Base-by-base conservation (phyloP, 2,329 filamentous ascomycete genomes). In the Verticillium tricorpus region DNA sequence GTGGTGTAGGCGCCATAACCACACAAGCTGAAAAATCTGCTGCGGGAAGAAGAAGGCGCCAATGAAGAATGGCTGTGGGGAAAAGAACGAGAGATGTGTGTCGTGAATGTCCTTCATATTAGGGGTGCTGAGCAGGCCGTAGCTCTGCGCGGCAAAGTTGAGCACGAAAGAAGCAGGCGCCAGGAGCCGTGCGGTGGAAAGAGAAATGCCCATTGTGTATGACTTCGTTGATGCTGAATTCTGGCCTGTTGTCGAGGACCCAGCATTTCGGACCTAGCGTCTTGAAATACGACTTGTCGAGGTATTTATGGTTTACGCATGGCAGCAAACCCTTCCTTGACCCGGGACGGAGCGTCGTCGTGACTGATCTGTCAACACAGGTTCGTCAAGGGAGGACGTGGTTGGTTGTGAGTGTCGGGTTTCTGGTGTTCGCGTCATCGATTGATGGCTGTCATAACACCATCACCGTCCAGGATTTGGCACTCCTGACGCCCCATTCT, bases 61-160 rank as follows among this genome's bases (percentile, higher is more conserved):
- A 63, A 87, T 85, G 72, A 85, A 85, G 67, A 77, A 83, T 1
- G 84, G 83, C 62, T 86, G 81, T 0, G 84, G 84, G 1, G 77
- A 81, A 74, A 83, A 87, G 68, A 85, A 86, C 1, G 82, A 84
- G 6, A 85, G 73, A 68, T 87, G 85, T 35, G 72, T 72, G 67
- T 86, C 80, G 69, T 87, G 83, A 35, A 86, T 76, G 58, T 85
- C 80, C 65, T 85, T 81, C 85, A 87, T 87, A 64, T 82, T 85
- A 0, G 84, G 84, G 0, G 70, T 75, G 39, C 79, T 80, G 35
- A 84, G 76, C 71, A 87, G 80, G 70, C 84, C 85, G 71, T 87
- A 86, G 69, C 84, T 81, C 69, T 87, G 84, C 1, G 81, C 78
- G 3, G 80, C 80, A 67, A 87, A 85, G 72, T 87, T 82, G 70